Evolutionary conservation across 2,329 filamentous ascomycete genomes (phyloP).

Genomic region (Zalaria sp.): DNA sequence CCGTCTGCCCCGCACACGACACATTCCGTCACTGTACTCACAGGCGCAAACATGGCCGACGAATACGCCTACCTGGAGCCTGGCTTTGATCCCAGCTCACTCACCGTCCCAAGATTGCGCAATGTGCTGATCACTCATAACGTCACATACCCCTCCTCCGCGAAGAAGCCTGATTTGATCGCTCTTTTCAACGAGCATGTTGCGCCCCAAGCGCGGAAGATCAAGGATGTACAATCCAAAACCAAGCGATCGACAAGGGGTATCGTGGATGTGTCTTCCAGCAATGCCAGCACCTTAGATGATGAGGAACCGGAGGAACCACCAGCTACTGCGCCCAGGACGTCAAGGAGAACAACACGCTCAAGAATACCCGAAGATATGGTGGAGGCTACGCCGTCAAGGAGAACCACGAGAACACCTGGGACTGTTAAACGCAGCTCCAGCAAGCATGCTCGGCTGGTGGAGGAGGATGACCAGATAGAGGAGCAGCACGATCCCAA

Average conservation of each 20-base stretch:
- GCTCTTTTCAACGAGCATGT: conserved; percentile 71
- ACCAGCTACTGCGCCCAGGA: conserved; percentile 18
- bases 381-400: conserved; percentile 10
- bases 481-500: neutral
- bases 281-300: conserved; percentile 48
- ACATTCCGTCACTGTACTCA: neutral
- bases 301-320: conserved; percentile 43
- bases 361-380: conserved; percentile 35
- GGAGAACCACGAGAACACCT: conserved; percentile 15
- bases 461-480: conserved; percentile 12
- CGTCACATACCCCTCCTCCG: conserved; percentile 69
- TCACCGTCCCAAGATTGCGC: conserved; percentile 79
- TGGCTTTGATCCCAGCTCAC: conserved; percentile 67
- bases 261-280: conserved; percentile 54
- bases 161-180: conserved; percentile 83
- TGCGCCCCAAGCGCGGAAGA: conserved; percentile 60
- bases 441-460: conserved; percentile 26
- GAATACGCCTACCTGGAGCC: conserved; percentile 75
- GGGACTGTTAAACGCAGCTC: conserved; percentile 22
- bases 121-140: conserved; percentile 85
- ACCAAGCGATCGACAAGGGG: conserved; percentile 80
- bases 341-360: conserved; percentile 11
- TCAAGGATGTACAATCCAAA: conserved; percentile 59
- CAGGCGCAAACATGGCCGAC: conserved; percentile 5
- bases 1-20: no score